These are phyloP conservation scores for Botryotinia narcissicola DNA, from an alignment of 2,329 filamentous ascomycete species.

Conservation along the genomic window DNA sequence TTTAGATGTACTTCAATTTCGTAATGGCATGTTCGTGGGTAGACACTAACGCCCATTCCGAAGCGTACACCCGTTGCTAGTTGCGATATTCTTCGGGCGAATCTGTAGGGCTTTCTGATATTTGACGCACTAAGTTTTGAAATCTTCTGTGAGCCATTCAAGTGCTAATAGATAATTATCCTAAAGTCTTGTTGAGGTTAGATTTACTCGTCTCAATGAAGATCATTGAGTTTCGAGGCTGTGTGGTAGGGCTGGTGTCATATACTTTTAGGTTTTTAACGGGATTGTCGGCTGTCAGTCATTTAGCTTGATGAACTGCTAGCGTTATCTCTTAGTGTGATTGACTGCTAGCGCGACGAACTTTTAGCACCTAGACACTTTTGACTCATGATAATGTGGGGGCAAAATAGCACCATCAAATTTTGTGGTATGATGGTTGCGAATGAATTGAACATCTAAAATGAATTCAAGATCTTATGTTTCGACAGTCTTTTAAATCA, in stretches of 20 bases:
- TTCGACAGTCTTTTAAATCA: accelerated
- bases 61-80: not conserved
- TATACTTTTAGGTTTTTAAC: not conserved
- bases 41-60: not conserved
- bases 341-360: not conserved
- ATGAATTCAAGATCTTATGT: not conserved
- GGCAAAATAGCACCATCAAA: not conserved
- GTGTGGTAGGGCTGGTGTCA: not conserved
- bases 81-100: not conserved
- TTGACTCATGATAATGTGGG: not conserved
- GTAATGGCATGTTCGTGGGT: not conserved
- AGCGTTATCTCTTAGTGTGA: not conserved
- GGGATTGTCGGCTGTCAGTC: not conserved
- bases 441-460: accelerated
- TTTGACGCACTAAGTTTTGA: not conserved
- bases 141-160: not conserved
- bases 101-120: not conserved
- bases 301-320: not conserved
- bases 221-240: not conserved
- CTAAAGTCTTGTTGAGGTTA: not conserved
- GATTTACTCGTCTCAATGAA: not conserved
- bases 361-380: not conserved
- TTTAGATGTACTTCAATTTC: not conserved
- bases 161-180: accelerated
- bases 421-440: not conserved